Conservation (phyloP, 306 rosid species). For the Lotus japonicus region DNA sequence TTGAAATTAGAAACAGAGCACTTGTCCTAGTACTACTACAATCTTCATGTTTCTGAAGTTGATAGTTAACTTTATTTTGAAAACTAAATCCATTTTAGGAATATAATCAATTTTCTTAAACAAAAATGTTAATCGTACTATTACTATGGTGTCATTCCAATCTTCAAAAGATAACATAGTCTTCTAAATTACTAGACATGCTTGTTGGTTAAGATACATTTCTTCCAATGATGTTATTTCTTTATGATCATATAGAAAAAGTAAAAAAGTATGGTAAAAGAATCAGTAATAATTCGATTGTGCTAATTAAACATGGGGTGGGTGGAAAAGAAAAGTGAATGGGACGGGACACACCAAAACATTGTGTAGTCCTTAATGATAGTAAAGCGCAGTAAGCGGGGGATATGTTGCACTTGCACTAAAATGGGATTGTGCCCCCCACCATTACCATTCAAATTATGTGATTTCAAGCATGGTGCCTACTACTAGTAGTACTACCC, state of each 20-base stretch:
- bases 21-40: too few relatives aligned
- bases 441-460: conserved; percentile 3
- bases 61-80: neutral
- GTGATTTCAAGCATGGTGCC: neutral
- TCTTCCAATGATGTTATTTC: neutral
- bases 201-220: neutral
- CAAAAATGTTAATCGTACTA: neutral
- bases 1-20: too few relatives aligned
- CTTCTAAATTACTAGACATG: neutral
- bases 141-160: too few relatives aligned
- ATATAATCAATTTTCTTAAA: neutral
- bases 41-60: too few relatives aligned
- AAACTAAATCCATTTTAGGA: neutral
- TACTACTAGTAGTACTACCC: too few relatives aligned
- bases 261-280: too few relatives aligned
- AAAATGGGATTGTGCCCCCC: neutral
- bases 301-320: neutral
- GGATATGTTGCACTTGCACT: neutral
- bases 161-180: too few relatives aligned
- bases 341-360: neutral
- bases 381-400: conserved; percentile 18
- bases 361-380: conserved; percentile 1
- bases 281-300: neutral
- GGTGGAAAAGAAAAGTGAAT: neutral
- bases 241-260: neutral